These are phyloP conservation scores for Schizopora paradoxa DNA, from an alignment of 1,284 basidiomycete species.

Conservation along the genomic window DNA sequence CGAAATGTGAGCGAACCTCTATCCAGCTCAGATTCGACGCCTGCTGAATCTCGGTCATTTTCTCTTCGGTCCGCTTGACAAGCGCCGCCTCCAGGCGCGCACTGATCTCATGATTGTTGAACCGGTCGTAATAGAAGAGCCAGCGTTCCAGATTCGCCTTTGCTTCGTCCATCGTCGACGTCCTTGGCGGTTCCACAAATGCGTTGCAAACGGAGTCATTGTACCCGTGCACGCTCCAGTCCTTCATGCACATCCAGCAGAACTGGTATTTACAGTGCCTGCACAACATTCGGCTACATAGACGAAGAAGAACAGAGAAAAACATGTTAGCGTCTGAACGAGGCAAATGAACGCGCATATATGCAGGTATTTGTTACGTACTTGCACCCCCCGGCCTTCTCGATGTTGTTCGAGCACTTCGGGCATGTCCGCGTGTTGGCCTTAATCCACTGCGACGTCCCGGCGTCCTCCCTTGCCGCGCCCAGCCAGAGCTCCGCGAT, in stretches of 20 bases:
- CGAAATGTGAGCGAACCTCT: constrained; percentile 38
- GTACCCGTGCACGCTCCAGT: constrained; percentile 63
- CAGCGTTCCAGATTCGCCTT: constrained; percentile 57
- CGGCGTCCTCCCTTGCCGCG: constrained; percentile 64
- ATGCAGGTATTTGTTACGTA: constrained; percentile 27
- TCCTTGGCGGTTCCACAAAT: constrained; percentile 55
- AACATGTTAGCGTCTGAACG: background rate
- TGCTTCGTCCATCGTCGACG: constrained; percentile 45
- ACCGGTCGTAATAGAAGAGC: constrained; percentile 63
- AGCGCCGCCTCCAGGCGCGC: constrained; percentile 58
- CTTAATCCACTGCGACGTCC: constrained; percentile 64
- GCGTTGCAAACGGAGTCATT: constrained; percentile 58
- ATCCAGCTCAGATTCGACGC: constrained; percentile 58
- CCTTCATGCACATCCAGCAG: constrained; percentile 69
- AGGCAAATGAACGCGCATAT: background rate
- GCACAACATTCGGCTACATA: constrained; percentile 45
- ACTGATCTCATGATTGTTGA: constrained; percentile 65
- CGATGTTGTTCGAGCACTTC: constrained; percentile 61
- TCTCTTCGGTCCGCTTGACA: constrained; percentile 55
- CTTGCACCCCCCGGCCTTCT: constrained; percentile 73
- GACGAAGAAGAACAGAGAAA: background rate
- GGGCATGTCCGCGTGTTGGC: constrained; percentile 68
- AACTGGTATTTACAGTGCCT: constrained; percentile 59
- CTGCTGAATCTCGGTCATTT: constrained; percentile 66
- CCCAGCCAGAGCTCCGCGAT: constrained; percentile 57